Conservation (phyloP, 345 rosid species). For the Carallia brachiata region DNA sequence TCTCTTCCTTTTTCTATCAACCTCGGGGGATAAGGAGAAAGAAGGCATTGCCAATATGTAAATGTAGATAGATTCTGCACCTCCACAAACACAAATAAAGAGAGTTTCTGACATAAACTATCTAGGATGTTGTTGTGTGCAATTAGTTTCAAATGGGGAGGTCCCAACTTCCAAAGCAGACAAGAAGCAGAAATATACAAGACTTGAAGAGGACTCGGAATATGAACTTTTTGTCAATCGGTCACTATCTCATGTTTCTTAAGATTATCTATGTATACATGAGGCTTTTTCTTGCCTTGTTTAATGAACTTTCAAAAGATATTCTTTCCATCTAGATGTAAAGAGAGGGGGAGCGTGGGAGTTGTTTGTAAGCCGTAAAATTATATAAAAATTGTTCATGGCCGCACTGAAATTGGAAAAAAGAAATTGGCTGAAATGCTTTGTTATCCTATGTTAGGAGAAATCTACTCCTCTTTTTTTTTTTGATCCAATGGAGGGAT, state of each 20-base stretch:
- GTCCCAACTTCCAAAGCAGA: background rate
- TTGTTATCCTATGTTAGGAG: no score
- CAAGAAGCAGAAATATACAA: conserved; percentile 1
- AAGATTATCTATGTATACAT: background rate
- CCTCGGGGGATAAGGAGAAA: background rate
- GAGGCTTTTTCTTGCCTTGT: background rate
- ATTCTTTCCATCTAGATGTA: no score
- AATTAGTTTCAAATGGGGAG: background rate
- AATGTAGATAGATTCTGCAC: background rate
- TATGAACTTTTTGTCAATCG: conserved; percentile 8
- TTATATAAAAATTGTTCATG: no score
- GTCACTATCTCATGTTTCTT: background rate
- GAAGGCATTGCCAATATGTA: background rate
- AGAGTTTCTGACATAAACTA: background rate
- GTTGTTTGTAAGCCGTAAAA: no score
- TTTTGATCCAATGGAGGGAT: no score
- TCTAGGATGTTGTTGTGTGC: background rate
- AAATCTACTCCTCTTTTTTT: no score
- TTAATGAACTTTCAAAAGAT: background rate
- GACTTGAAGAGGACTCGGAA: conserved; percentile 3
- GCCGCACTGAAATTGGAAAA: no score
- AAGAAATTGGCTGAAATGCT: no score
- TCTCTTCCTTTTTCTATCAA: background rate
- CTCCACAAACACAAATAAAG: background rate
- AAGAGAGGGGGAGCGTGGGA: no score